Base-by-base conservation (phyloP, 2,329 filamentous ascomycete genomes). In the Ophiostoma fasciatum region DNA sequence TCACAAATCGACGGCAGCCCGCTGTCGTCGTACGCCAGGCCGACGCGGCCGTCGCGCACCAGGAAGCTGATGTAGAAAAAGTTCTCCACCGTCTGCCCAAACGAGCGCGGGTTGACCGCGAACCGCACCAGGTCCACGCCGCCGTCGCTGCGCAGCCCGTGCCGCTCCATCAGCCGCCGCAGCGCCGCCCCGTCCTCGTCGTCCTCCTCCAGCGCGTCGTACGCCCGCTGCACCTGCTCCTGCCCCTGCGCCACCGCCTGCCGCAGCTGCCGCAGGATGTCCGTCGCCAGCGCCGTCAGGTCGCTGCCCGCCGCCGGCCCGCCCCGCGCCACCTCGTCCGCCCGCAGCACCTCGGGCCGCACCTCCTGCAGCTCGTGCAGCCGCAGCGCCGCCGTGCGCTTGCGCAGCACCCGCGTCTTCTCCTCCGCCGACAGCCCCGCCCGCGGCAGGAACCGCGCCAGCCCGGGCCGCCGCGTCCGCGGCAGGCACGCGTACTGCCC, bases 51-150 rank as follows among this genome's bases (percentile, higher is more conserved):
- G 57, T 98, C 90, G 39, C 82, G 75, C 41, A 96, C 84, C 42
- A 98, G 61, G 51, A 98, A 98, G 52, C 83, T 92, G 47, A 94
- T 73, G 53, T 96, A 96, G 56, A 98, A 98, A 48, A 98, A 65
- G 49, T 98, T 98, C 54, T 98, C 90, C 7, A 98, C 77, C 0
- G 85, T 94, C 56, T 98, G 90, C 0, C 83, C 83, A 49, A 96
- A 98, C 1, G 84, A 93, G 27, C 63, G 63, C 1, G 90, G 90
- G 48, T 98, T 94, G 44, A 96, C 71, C 28, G 85, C 82, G 47
- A 94, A 96, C 35, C 80, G 75, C 54, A 94, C 79, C 11, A 94
- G 59, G 33, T 82, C 74, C 4, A 94, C 71, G 13, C 82, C 82
- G 2, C 76, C 77, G 3, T 75, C 74, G 14, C 67, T 64, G 11